Conservation (phyloP, 257 asterid genomes). For the Linaria vulgaris region DNA sequence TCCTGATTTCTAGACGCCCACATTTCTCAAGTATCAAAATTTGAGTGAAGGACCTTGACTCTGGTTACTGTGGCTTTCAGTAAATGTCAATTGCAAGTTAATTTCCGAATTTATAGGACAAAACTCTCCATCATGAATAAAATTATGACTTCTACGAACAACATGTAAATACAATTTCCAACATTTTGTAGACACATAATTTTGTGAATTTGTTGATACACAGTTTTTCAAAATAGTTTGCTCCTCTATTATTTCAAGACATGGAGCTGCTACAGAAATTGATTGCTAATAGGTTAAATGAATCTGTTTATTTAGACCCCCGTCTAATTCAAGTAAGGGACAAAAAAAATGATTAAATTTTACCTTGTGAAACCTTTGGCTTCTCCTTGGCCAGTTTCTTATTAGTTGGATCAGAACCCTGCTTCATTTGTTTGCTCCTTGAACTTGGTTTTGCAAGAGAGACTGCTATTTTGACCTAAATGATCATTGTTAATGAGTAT, state of each 20-base stretch:
- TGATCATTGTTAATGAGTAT: conserved; percentile 20
- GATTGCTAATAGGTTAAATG: conserved; percentile 11
- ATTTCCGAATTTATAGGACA: conserved; percentile 2
- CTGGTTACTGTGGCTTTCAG: too few relatives aligned
- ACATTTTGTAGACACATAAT: too few relatives aligned
- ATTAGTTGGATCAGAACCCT: conserved; percentile 25
- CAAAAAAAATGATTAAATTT: conserved; percentile 27
- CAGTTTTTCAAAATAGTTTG: neutral
- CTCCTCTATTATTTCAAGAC: neutral
- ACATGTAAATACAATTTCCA: neutral
- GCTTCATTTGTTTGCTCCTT: conserved; percentile 41
- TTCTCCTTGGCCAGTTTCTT: conserved; percentile 38
- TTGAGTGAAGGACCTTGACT: too few relatives aligned
- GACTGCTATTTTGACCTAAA: conserved; percentile 52
- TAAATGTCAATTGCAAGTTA: neutral
- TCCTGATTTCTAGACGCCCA: neutral
- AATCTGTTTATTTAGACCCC: neutral
- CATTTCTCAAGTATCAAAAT: neutral
- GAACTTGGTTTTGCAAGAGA: conserved; percentile 58
- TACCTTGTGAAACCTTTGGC: conserved; percentile 35
- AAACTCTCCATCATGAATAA: conserved; percentile 1
- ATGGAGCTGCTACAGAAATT: neutral
- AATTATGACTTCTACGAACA: neutral
- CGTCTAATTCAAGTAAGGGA: conserved; percentile 9
- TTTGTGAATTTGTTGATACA: too few relatives aligned